Conservation (phyloP, 2,329 filamentous ascomycete species). For the Didymella arachidicola region DNA sequence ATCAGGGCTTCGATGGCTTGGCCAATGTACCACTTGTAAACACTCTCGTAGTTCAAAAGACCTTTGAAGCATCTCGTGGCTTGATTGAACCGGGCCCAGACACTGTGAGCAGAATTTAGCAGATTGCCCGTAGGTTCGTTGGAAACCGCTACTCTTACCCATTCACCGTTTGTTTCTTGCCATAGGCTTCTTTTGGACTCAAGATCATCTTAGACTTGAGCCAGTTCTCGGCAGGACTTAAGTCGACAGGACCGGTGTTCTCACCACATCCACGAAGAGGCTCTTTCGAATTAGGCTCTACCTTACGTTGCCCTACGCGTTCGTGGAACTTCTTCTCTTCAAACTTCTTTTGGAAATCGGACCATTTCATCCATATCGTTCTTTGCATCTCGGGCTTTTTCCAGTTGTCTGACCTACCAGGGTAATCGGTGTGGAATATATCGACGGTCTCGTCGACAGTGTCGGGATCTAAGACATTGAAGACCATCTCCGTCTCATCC, state of each 20-base stretch:
- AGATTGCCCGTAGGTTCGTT: too few species aligned
- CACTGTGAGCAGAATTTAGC: constrained; percentile 39
- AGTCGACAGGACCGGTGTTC: constrained; percentile 1
- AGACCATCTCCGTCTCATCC: constrained; percentile 67
- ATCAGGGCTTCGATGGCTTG: constrained; percentile 68
- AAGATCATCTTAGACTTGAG: constrained; percentile 69
- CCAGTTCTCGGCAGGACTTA: constrained; percentile 58
- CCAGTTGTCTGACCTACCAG: constrained; percentile 38
- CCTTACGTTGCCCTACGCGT: too few species aligned
- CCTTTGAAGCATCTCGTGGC: constrained; percentile 77
- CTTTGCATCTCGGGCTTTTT: constrained; percentile 18
- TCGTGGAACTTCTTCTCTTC: not conserved
- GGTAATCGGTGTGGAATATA: constrained; percentile 62
- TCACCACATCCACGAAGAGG: not conserved
- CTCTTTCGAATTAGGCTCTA: not conserved
- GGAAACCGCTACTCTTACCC: constrained; percentile 56
- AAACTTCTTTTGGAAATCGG: constrained; percentile 54
- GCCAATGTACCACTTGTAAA: constrained; percentile 68
- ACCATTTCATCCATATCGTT: constrained; percentile 56
- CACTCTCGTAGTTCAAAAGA: constrained; percentile 70
- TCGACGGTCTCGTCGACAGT: constrained; percentile 39
- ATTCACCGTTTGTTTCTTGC: constrained; percentile 55
- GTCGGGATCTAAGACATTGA: constrained; percentile 58
- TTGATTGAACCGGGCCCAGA: constrained; percentile 70
- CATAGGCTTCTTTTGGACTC: constrained; percentile 66